Base-by-base conservation (phyloP, 768 basidiomycete species). In the Punctularia strigosozonata region DNA sequence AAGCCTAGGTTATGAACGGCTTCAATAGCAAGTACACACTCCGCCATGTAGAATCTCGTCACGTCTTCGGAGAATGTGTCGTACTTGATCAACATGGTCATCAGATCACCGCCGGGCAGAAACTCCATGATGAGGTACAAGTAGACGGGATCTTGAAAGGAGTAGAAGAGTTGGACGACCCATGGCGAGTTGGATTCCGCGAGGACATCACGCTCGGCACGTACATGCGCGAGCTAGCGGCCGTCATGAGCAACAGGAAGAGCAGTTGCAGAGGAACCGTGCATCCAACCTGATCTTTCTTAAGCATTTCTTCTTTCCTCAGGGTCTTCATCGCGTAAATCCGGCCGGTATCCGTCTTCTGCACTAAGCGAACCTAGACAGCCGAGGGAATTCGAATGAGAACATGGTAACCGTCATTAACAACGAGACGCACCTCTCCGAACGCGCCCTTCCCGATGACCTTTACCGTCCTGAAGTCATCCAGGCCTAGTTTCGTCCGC, bases 81-180 rank as follows among this genome's bases (percentile, higher is more conserved):
- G 61, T 98, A 97, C 62, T 98, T 97, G 70, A 98, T 97, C 42
- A 97, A 69, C 94, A 98, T 98, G 4, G 92, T 95, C 95, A 99
- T 97, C 44, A 98, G 68, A 57, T 99, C 95, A 23, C 95, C 95
- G 33, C 95, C 95, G 40, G 94, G 92, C 33, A 99, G 69, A 60
- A 94, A 99, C 63, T 98, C 95, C 95, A 98, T 98, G 65, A 98
- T 85, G 39, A 99, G 70, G 63, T 98, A 99, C 19, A 99, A 73
- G 50, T 84, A 89, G 38, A 80, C 65, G 2, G 84, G 65, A 56
- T 98, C 95, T 57, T 98, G 95, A 68, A 98, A 98, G n/a, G 91
- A 95, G 61, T 94, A 97, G 62, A 74, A 97, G 17, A 98, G 72
- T 53, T 95, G 89, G 5, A 98, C 94, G 30, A 97, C 92, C 94